Evolutionary conservation across 495 filamentous ascomycete genomes (phyloP).

Genomic region (Podospora didyma): DNA sequence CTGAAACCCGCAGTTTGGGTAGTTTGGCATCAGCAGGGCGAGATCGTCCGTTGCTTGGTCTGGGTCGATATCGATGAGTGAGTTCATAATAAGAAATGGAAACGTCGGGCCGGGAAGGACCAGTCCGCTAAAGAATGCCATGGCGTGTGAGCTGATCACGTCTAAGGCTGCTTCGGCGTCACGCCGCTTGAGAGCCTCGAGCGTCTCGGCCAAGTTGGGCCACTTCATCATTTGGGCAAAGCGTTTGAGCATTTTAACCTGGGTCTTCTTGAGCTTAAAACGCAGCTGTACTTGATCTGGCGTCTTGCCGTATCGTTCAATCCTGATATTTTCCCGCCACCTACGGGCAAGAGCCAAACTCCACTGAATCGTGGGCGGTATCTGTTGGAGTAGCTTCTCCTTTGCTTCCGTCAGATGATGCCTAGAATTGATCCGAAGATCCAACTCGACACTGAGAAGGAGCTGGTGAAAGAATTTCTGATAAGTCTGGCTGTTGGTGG

Average conservation of each 20-base stretch:
- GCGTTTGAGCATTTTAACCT: conserved; percentile 59
- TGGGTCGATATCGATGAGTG: conserved; percentile 66
- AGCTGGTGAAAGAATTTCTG: conserved; percentile 71
- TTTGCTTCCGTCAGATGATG: conserved; percentile 51
- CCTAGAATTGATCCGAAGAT: conserved; percentile 55
- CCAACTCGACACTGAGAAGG: conserved; percentile 63
- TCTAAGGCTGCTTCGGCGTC: conserved; percentile 53
- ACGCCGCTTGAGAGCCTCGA: conserved; percentile 53
- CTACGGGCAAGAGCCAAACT: conserved; percentile 61
- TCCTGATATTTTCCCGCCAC: conserved; percentile 63
- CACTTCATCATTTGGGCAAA: conserved; percentile 70
- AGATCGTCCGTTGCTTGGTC: conserved; percentile 55
- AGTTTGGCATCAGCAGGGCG: conserved; percentile 55
- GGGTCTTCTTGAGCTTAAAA: conserved; percentile 54
- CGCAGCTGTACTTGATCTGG: conserved; percentile 48
- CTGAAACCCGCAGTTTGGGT: conserved; percentile 65
- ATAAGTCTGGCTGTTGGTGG: conserved; percentile 32
- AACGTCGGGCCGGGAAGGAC: conserved; percentile 66
- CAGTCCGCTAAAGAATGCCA: conserved; percentile 69
- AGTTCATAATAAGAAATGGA: conserved; percentile 69
- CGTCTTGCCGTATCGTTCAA: conserved; percentile 45
- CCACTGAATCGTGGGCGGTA: conserved; percentile 66
- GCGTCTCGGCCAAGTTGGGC: conserved; percentile 62
- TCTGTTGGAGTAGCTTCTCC: conserved; percentile 50
- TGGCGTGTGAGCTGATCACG: conserved; percentile 58